Conservation (phyloP, 805 yeast species). For the Nakazawaea wickerhamii region DNA sequence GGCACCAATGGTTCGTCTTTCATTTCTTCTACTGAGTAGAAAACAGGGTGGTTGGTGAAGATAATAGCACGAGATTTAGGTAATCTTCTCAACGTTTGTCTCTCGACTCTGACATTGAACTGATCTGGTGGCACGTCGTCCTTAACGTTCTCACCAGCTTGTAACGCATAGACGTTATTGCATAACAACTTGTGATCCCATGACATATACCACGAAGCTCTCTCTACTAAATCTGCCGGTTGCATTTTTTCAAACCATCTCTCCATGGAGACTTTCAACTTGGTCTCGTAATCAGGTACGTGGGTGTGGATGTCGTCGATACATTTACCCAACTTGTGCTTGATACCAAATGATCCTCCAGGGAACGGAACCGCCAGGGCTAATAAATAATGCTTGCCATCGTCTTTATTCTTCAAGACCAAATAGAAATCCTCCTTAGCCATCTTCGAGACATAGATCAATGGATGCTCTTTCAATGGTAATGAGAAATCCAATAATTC, state of each 20-base stretch:
- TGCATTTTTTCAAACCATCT: slow-evolving; percentile 63
- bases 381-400: slow-evolving; percentile 55
- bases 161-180: slow-evolving; percentile 49
- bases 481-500: slow-evolving; percentile 55
- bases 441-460: slow-evolving; percentile 56
- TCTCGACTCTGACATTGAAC: slow-evolving; percentile 65
- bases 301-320: slow-evolving; percentile 60
- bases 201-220: slow-evolving; percentile 71
- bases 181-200: slow-evolving; percentile 64
- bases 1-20: slow-evolving; percentile 78
- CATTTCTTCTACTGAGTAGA: slow-evolving; percentile 74
- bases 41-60: slow-evolving; percentile 74
- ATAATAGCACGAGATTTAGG: slow-evolving; percentile 63
- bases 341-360: slow-evolving; percentile 68
- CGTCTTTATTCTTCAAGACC: slow-evolving; percentile 44
- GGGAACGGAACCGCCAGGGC: slow-evolving; percentile 81
- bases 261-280: slow-evolving; percentile 65
- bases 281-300: slow-evolving; percentile 66
- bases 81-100: slow-evolving; percentile 64
- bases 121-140: slow-evolving; percentile 41
- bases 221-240: slow-evolving; percentile 58
- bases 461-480: slow-evolving; percentile 61
- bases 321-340: slow-evolving; percentile 52
- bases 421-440: slow-evolving; percentile 75
- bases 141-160: slow-evolving; percentile 39